Conservation (phyloP, 495 filamentous ascomycete species). For the Penicillium diatomitis region DNA sequence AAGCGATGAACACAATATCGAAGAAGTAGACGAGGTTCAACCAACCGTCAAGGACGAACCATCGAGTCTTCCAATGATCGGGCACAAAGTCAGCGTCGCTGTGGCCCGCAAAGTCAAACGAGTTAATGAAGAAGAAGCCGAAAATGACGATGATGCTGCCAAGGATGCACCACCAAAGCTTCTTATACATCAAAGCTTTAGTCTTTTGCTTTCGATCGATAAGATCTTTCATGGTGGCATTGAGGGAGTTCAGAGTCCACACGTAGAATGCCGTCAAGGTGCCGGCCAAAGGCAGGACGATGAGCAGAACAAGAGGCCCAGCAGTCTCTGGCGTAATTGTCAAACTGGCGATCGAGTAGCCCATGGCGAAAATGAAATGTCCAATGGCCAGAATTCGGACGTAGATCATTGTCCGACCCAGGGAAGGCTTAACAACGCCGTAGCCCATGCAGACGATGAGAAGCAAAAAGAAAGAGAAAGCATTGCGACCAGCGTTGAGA, state of each 20-base stretch:
- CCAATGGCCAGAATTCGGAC: conserved; percentile 83
- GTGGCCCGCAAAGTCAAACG: conserved; percentile 79
- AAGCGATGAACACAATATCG: conserved; percentile 87
- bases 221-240: conserved; percentile 90
- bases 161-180: conserved; percentile 97
- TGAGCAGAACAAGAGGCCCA: conserved; percentile 87
- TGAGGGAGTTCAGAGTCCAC: conserved; percentile 95
- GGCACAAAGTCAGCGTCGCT: conserved; percentile 82
- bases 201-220: conserved; percentile 85
- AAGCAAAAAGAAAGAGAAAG: conserved; percentile 97
- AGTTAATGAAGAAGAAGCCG: conserved; percentile 93
- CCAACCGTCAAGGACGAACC: conserved; percentile 98
- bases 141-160: conserved; percentile 90
- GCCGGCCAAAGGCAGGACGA: conserved; percentile 84
- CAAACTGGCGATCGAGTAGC: conserved; percentile 85
- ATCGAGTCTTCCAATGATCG: conserved; percentile 89
- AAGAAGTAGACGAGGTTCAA: conserved; percentile 92
- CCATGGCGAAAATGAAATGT: conserved; percentile 91
- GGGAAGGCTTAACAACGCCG: conserved; percentile 89
- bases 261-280: conserved; percentile 97
- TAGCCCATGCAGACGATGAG: conserved; percentile 99
- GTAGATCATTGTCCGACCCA: conserved; percentile 89
- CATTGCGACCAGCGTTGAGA: conserved; percentile 87
- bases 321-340: conserved; percentile 65
- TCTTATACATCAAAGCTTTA: conserved; percentile 94